A percentile compares a stretch with the other conserved stretches of the same genome.
phyloP scores from a whole-genome alignment of 2,329 filamentous ascomycete genomes.

The Diaporthe citriasiana region DNA sequence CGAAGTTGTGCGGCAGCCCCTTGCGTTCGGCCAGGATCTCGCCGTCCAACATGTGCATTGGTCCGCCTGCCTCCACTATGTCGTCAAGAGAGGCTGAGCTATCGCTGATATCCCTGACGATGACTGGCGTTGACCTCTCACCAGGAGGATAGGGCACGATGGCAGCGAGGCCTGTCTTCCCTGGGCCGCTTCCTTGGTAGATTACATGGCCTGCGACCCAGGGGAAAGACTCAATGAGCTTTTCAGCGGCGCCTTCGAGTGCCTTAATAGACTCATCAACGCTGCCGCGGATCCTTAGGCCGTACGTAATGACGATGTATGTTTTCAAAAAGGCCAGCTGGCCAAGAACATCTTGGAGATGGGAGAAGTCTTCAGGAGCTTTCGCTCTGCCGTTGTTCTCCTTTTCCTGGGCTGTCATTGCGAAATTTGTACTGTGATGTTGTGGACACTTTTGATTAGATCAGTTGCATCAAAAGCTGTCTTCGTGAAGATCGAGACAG shows the following conservation, averaged over 20 bases:
- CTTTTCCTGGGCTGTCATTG: background rate
- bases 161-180: slow-evolving; percentile 31
- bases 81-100: slow-evolving; percentile 25
- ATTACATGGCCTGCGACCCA: slow-evolving; percentile 40
- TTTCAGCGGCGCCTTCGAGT: slow-evolving; percentile 17
- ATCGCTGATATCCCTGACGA: slow-evolving; percentile 22
- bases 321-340: slow-evolving; percentile 38
- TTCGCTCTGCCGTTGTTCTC: background rate
- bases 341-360: slow-evolving; percentile 40
- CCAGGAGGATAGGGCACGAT: slow-evolving; percentile 32
- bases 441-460: background rate
- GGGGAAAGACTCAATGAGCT: slow-evolving; percentile 32
- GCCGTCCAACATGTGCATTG: slow-evolving; percentile 38
- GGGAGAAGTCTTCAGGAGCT: background rate
- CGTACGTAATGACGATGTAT: slow-evolving; percentile 33
- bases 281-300: background rate
- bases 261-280: background rate
- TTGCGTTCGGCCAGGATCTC: slow-evolving; percentile 5
- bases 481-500: background rate
- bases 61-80: slow-evolving; percentile 20
- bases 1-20: slow-evolving; percentile 35
- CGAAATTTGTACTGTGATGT: background rate
- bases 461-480: background rate
- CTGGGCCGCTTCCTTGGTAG: slow-evolving; percentile 20
- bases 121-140: slow-evolving; percentile 12